Conservation (phyloP, 192 early-diverging fungal genomes). For the Lunasporangiospora selenospora region DNA sequence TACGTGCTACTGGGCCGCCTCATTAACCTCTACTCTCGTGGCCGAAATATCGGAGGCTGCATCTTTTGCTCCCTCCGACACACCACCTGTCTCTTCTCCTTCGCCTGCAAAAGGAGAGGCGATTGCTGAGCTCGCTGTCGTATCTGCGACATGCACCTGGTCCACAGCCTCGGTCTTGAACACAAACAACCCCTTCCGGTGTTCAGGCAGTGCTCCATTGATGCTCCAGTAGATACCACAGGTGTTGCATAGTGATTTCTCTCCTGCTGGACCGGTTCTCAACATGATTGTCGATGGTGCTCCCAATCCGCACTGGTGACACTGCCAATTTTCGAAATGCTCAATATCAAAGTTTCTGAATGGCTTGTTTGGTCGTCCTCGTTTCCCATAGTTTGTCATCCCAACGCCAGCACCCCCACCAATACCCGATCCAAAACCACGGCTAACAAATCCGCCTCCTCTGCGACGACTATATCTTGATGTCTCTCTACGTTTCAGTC, state of each 20-base stretch:
- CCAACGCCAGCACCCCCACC: background rate
- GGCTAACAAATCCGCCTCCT: background rate
- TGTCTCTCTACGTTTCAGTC: conserved; percentile 51
- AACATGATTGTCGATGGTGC: conserved; percentile 41
- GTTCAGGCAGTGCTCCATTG: conserved; percentile 30
- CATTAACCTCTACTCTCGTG: no score
- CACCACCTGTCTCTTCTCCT: no score
- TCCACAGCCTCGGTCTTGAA: background rate
- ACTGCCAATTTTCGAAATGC: conserved; percentile 40
- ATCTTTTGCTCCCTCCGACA: no score
- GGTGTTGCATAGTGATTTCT: conserved; percentile 50
- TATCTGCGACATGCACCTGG: no score
- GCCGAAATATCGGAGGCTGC: no score
- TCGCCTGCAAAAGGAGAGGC: no score
- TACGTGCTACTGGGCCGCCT: no score
- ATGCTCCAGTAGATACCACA: conserved; percentile 47
- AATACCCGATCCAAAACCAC: background rate
- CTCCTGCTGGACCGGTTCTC: conserved; percentile 48
- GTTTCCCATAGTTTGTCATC: background rate
- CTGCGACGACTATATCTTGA: conserved; percentile 22
- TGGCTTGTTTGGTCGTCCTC: background rate
- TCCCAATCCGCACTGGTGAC: conserved; percentile 48
- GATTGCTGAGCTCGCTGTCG: no score
- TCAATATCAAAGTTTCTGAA: conserved; percentile 26
- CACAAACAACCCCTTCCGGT: conserved; percentile 42